Evolutionary conservation across 2,329 filamentous ascomycete species (phyloP).

Genomic region (Bipolaris cookei): DNA sequence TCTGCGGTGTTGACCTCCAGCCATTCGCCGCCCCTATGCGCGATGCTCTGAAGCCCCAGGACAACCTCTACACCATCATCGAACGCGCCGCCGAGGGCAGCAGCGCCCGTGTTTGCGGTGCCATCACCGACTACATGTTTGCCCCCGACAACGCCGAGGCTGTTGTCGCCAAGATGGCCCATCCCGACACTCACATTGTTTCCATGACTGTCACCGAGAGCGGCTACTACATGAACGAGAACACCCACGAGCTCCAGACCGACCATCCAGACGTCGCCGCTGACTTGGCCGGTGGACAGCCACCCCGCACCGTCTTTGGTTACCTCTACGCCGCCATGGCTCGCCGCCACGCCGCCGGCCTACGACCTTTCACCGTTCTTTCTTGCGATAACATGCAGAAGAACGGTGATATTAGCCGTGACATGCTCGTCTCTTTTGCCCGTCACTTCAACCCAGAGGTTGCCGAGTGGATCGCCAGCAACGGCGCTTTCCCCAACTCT

Average conservation of each 20-base stretch:
- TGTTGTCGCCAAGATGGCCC: slow-evolving; percentile 39
- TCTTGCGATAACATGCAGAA: slow-evolving; percentile 44
- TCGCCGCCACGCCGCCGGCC: slow-evolving; percentile 33
- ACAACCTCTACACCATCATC: slow-evolving; percentile 39
- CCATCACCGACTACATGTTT: slow-evolving; percentile 40
- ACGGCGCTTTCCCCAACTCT: slow-evolving; percentile 41
- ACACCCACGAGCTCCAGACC: slow-evolving; percentile 35
- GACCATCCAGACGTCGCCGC: slow-evolving; percentile 37
- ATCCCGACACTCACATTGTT: slow-evolving; percentile 39
- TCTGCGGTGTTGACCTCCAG: slow-evolving; percentile 38
- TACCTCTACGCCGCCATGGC: slow-evolving; percentile 36
- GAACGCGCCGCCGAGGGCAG: slow-evolving; percentile 33
- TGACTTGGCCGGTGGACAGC: slow-evolving; percentile 29
- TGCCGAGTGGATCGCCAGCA: slow-evolving; percentile 34
- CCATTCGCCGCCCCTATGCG: slow-evolving; percentile 37
- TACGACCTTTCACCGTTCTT: slow-evolving; percentile 38
- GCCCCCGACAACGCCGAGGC: slow-evolving; percentile 38
- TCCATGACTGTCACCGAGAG: slow-evolving; percentile 41
- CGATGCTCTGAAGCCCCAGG: slow-evolving; percentile 32
- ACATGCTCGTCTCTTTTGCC: slow-evolving; percentile 35
- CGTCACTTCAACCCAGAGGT: slow-evolving; percentile 33
- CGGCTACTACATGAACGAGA: slow-evolving; percentile 41
- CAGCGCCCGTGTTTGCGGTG: slow-evolving; percentile 33
- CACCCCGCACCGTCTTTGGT: slow-evolving; percentile 37
- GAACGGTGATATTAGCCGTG: slow-evolving; percentile 37